phyloP scores from a whole-genome alignment of 352 stramenopile species.

The Phytophthora pseudosyringae region DNA sequence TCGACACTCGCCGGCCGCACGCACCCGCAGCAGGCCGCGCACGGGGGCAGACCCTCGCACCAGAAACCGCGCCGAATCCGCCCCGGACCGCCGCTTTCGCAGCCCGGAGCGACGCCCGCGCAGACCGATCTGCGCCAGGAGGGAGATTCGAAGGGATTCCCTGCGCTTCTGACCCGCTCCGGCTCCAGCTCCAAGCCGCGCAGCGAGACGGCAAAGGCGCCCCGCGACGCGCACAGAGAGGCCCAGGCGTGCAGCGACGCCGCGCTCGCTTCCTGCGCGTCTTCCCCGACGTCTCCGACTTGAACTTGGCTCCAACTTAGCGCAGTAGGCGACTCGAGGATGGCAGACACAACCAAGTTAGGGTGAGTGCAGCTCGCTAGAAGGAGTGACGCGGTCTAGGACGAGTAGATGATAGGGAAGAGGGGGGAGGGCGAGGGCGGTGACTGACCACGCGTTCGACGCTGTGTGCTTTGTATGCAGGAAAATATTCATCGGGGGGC shows the following conservation, averaged over 20 bases:
- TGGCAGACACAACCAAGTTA: slow-evolving; percentile 55
- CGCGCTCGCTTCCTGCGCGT: background rate
- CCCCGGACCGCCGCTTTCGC: background rate
- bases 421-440: background rate
- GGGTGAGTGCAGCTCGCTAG: slow-evolving; percentile 31
- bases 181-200: slow-evolving; percentile 5
- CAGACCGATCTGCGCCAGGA: slow-evolving; percentile 3
- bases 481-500: slow-evolving; percentile 92
- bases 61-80: background rate
- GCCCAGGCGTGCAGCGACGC: background rate
- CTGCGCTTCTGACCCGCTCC: slow-evolving; percentile 20
- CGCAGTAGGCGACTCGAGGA: slow-evolving; percentile 39
- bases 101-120: background rate
- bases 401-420: no score
- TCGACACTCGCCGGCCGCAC: slow-evolving; percentile 16
- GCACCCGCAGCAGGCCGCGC: slow-evolving; percentile 15
- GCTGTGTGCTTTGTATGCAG: slow-evolving; percentile 44
- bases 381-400: background rate
- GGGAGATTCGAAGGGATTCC: slow-evolving; percentile 28
- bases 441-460: slow-evolving; percentile 10
- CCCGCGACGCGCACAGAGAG: slow-evolving; percentile 3
- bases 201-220: slow-evolving; percentile 4
- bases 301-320: slow-evolving; percentile 31
- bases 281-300: slow-evolving; percentile 1
- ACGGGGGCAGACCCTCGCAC: slow-evolving; percentile 1